phyloP scores from a whole-genome alignment of 306 rosid species.

The Corylus heterophylla region DNA sequence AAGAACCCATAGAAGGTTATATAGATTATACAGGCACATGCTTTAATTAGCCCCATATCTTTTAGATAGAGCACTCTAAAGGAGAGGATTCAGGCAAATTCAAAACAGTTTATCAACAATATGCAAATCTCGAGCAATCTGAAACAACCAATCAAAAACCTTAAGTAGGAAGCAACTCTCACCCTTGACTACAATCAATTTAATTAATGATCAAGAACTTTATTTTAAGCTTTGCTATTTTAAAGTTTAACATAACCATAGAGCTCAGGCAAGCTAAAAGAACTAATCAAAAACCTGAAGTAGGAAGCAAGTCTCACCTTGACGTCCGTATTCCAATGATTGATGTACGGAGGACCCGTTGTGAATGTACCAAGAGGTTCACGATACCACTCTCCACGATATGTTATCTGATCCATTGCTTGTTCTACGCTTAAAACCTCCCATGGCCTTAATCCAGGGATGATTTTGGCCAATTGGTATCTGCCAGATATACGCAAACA shows the following conservation, averaged over 20 bases:
- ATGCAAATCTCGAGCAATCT: too few species aligned
- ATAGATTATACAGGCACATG: constrained; percentile 9
- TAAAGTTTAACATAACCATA: not conserved
- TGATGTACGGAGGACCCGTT: constrained; percentile 83
- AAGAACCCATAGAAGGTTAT: constrained; percentile 21
- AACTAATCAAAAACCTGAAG: constrained; percentile 4
- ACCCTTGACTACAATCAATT: too few species aligned
- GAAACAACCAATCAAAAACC: too few species aligned
- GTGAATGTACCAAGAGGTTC: constrained; percentile 74
- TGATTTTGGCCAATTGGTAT: constrained; percentile 50
- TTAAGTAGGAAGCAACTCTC: too few species aligned
- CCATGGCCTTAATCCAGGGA: constrained; percentile 96
- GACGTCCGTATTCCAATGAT: constrained; percentile 53
- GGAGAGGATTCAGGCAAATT: not conserved
- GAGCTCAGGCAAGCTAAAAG: not conserved
- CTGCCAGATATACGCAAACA: constrained; percentile 38
- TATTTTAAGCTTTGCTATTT: not conserved
- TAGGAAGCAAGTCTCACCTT: constrained; percentile 47
- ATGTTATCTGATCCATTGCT: constrained; percentile 86
- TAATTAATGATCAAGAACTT: not conserved
- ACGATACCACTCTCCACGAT: constrained; percentile 75
- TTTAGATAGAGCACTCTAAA: not conserved
- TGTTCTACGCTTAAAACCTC: constrained; percentile 93
- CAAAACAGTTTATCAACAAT: too few species aligned
- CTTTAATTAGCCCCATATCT: constrained; percentile 1